These are phyloP conservation scores for Taphrina confusa DNA, from an alignment of 1,139 yeast species.

Conservation along the genomic window DNA sequence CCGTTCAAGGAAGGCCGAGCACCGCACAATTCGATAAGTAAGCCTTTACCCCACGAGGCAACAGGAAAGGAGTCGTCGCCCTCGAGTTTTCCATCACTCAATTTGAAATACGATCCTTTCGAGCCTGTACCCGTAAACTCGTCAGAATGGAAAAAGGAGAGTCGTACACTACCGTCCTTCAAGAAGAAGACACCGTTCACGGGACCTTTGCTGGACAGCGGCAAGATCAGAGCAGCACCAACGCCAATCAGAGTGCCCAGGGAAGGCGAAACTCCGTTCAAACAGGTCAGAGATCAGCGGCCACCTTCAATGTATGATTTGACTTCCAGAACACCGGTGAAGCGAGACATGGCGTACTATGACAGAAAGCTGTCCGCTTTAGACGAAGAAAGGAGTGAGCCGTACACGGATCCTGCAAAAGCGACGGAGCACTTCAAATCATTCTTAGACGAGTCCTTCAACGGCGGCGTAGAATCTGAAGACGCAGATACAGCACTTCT, in stretches of 20 bases:
- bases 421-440: slow-evolving; percentile 67
- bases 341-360: neutral
- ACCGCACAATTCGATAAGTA: slow-evolving; percentile 8
- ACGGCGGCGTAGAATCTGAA: slow-evolving; percentile 48
- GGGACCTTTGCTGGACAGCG: slow-evolving; percentile 11
- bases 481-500: slow-evolving; percentile 57
- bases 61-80: neutral
- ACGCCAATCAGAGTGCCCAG: slow-evolving; percentile 25
- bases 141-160: slow-evolving; percentile 20
- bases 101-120: slow-evolving; percentile 17
- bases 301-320: slow-evolving; percentile 15
- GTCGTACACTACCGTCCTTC: slow-evolving; percentile 19
- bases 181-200: slow-evolving; percentile 11
- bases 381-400: slow-evolving; percentile 6
- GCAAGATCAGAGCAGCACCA: slow-evolving; percentile 3
- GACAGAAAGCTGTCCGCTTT: slow-evolving; percentile 1
- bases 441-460: slow-evolving; percentile 65
- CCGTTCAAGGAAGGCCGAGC: slow-evolving; percentile 24
- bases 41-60: neutral
- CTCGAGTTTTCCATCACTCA: neutral
- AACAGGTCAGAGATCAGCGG: neutral
- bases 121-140: slow-evolving; percentile 25
- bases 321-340: slow-evolving; percentile 8
- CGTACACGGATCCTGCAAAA: slow-evolving; percentile 30
- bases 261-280: slow-evolving; percentile 27